Conservation (phyloP, 257 asterid genomes). For the Solanum chiquidenum region DNA sequence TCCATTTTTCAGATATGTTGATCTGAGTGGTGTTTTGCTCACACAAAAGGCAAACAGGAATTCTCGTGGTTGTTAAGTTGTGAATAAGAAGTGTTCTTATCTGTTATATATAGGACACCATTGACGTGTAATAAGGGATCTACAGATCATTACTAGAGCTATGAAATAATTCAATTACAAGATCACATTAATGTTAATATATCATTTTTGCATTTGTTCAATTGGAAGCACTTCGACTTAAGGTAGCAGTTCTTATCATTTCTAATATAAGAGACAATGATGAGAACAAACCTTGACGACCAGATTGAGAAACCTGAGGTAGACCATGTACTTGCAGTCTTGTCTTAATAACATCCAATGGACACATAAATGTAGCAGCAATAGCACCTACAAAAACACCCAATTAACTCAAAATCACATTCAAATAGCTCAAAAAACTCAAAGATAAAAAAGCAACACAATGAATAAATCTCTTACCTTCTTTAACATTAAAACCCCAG, state of each 20-base stretch:
- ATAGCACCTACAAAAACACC: slow-evolving; percentile 53
- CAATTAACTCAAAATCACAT: not conserved
- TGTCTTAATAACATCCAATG: slow-evolving; percentile 94
- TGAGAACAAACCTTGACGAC: slow-evolving; percentile 43
- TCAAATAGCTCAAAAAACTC: not conserved
- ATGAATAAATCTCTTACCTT: slow-evolving; percentile 2
- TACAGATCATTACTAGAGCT: not conserved
- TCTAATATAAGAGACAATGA: not conserved
- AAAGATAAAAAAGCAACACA: not conserved
- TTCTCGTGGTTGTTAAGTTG: not conserved
- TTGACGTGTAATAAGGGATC: not conserved
- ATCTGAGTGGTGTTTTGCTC: not conserved
- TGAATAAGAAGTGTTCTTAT: not conserved
- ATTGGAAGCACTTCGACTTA: not conserved
- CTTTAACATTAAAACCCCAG: not conserved
- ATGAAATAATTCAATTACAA: not conserved
- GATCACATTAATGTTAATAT: not conserved
- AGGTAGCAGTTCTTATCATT: not conserved
- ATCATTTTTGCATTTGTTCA: not conserved
- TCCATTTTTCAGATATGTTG: not conserved
- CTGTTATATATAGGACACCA: not conserved
- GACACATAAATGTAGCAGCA: slow-evolving; percentile 88
- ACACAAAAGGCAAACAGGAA: not conserved
- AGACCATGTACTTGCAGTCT: slow-evolving; percentile 80
- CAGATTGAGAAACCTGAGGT: slow-evolving; percentile 47